Evolutionary conservation across 768 basidiomycete species (phyloP), one percentile per base, ranked within the genome.

Genomic region (Heimioporus sp.): DNA sequence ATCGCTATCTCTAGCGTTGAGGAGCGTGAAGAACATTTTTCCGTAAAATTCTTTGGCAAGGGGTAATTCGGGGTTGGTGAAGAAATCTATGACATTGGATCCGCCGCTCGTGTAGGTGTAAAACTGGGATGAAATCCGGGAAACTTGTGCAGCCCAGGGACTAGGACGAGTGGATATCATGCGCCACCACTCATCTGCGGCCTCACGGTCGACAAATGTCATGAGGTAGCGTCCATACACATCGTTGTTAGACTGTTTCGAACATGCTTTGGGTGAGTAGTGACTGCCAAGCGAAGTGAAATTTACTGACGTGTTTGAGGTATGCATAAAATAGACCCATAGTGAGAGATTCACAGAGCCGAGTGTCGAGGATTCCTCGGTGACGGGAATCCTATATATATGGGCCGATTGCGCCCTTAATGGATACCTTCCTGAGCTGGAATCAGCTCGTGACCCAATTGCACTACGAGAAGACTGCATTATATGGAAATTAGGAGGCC

Each of bases 1-100:
- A n/a, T n/a, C 31, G 12, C n/a, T 28, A 4, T n/a, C n/a, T n/a
- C n/a, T n/a, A n/a, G n/a, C n/a, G n/a, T n/a, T n/a, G n/a, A n/a
- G n/a, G n/a, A n/a, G n/a, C n/a, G n/a, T 30, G 44, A 52, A 46
- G 34, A 52, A 52, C 44, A 52, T 41, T 11, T 28, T 46, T 6
- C 41, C 35, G 10, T 13, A 11, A 38, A 40, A 51, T 19, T 21
- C 10, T 13, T 17, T 45, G 19, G 37, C 43, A 4, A 13, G 17
- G 17, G 46, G 28, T 3, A 47, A 30, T 21, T 24, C 20, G 13
- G 21, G 2, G 8, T 4, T 30, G 6, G 5, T 4, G 11, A 47
- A 38, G 36, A 39, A 48, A n/a, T 19, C 21, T 24, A 2, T 2
- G 21, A 5, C 3, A 2, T 11, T 10, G 20, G 2, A 17, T n/a